These are phyloP conservation scores for Dactylellina leptospora DNA, from an alignment of 2,329 filamentous ascomycete species.

Conservation along the genomic window DNA sequence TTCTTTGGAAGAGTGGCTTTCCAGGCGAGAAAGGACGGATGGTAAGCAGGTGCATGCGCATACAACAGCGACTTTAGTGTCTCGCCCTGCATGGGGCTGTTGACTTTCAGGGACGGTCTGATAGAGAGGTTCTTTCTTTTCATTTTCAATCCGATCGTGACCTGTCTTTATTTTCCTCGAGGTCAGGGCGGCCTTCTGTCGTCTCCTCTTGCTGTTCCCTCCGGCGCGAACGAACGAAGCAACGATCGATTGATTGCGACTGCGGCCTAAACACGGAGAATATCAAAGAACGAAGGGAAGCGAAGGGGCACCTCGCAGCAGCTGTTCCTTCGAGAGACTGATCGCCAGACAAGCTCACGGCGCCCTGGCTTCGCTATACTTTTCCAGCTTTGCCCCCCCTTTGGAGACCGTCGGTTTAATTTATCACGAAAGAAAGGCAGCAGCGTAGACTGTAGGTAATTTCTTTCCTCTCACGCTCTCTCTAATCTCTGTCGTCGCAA, in stretches of 20 bases:
- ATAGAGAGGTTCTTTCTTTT: background rate
- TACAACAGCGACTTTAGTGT: background rate
- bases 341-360: conserved; percentile 19
- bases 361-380: conserved; percentile 40
- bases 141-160: background rate
- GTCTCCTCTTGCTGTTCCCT: background rate
- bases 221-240: no score
- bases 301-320: background rate
- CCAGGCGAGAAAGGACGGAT: conserved; percentile 15
- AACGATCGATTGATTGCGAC: conserved; percentile 3
- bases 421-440: conserved; percentile 16
- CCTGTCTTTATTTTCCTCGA: conserved; percentile 4
- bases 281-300: background rate
- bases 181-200: conserved; percentile 8
- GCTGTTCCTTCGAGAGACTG: conserved; percentile 25
- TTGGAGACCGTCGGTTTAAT: background rate
- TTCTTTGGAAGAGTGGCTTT: conserved; percentile 7
- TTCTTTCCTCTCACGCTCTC: background rate
- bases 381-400: background rate
- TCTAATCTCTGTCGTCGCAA: background rate
- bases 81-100: conserved; percentile 17
- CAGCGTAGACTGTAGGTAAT: conserved; percentile 9
- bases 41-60: conserved; percentile 9
- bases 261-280: conserved; percentile 47
- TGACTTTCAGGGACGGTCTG: conserved; percentile 34